Conservation (phyloP, 371 early-diverging fungal genomes). For the Syncephalastrum sp. region DNA sequence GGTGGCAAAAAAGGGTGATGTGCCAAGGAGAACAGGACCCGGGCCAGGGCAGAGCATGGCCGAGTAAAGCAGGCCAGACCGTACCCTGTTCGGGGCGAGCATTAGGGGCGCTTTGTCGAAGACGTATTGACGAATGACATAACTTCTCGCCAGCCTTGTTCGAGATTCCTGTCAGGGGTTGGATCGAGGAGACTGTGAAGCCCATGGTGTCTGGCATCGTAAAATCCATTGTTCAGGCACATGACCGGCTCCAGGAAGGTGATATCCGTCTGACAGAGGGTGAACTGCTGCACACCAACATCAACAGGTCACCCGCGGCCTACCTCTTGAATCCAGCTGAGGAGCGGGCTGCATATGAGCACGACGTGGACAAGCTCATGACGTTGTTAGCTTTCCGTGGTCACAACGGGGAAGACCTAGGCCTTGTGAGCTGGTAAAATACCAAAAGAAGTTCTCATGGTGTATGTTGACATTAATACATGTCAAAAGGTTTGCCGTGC, state of each 20-base stretch:
- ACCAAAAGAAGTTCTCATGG: background rate
- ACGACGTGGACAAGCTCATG: constrained; percentile 59
- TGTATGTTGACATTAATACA: background rate
- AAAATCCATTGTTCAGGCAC: constrained; percentile 55
- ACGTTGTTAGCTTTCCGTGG: constrained; percentile 41
- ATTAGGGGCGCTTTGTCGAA: no score
- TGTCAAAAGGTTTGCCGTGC: constrained; percentile 61
- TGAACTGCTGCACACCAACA: constrained; percentile 46
- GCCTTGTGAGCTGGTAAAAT: constrained; percentile 39
- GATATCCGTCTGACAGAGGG: constrained; percentile 34
- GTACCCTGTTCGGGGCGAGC: no score
- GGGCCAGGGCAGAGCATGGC: no score
- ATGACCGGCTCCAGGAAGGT: constrained; percentile 44
- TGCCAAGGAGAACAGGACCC: no score
- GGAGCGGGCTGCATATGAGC: constrained; percentile 52
- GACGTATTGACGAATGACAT: background rate
- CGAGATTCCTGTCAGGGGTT: constrained; percentile 42
- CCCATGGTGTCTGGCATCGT: constrained; percentile 61
- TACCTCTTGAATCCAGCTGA: constrained; percentile 57
- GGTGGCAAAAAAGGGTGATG: no score
- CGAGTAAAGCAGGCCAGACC: no score
- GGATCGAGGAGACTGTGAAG: constrained; percentile 50
- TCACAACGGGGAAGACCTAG: constrained; percentile 26
- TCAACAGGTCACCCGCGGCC: constrained; percentile 61
- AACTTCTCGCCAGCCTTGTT: constrained; percentile 28